Evolutionary conservation across 2,329 filamentous ascomycete genomes (phyloP), one percentile per base, ranked within the genome.

Genomic region (Xylaria multiplex): DNA sequence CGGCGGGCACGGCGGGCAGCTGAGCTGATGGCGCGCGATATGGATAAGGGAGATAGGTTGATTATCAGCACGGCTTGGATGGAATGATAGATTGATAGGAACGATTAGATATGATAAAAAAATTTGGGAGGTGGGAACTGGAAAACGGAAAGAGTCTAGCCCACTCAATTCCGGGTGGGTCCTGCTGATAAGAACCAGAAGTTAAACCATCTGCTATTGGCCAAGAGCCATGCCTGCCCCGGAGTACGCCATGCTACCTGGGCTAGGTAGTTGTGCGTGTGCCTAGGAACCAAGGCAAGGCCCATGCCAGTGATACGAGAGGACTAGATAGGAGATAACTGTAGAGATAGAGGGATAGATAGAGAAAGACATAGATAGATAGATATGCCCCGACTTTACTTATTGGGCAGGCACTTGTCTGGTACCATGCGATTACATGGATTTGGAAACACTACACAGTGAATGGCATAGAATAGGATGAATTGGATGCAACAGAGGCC

Each of bases 21-120:
- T 58, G 59, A 60, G 59, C 59, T 58, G 59, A 71, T 46, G 59
- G 62, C 69, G 62, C 69, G 65, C 66, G 60, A 65, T 50, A 68
- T 35, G 57, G 61, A 68, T 71, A 65, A 66, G 67, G 24, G 57
- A 63, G 62, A 65, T 66, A 66, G 27, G 62, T 59, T 37, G 60
- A 66, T 49, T 68, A 70, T 64, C 58, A 63, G 53, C 45, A 56
- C 30, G 32, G 49, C 45, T 24, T 42, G 53, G 45, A 56, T 56
- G 60, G 61, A 32, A 63, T 58, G 67, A 67, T 69, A 61, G 64
- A 67, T 60, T 59, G 70, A 72, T 71, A 72, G 68, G 62, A 61
- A 62, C 64, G 70, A 71, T 71, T 71, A 71, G 70, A 71, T 71
- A 71, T 70, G 69, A 72, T 72, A 70, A 72, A 70, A 27, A 71